A percentile compares a stretch with the other conserved stretches of the same genome.
Evolutionary conservation across 192 early-diverging fungal species (phyloP).

Genomic region (Gaertneriomyces sp.): DNA sequence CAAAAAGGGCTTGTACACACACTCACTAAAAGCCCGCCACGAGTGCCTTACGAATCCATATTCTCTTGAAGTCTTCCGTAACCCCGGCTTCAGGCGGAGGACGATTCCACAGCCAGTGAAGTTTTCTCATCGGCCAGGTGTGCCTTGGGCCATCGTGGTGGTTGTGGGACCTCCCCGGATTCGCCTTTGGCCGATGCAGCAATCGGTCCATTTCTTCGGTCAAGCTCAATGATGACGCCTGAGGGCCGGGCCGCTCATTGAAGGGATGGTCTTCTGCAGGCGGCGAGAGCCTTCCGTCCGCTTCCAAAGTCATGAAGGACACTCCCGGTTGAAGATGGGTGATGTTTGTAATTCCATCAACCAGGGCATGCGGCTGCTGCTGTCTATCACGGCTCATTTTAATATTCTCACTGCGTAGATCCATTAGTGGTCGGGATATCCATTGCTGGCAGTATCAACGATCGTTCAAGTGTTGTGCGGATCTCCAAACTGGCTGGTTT

Average conservation of each 20-base stretch:
- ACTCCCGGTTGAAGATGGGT: too few species aligned
- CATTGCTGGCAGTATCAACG: too few species aligned
- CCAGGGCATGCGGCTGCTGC: too few species aligned
- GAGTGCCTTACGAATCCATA: conserved; percentile 8
- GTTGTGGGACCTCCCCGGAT: not conserved
- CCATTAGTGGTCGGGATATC: too few species aligned
- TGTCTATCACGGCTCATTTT: too few species aligned
- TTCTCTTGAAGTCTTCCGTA: not conserved
- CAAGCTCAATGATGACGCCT: not conserved
- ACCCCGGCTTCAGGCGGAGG: not conserved
- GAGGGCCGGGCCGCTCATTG: not conserved
- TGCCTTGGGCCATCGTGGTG: not conserved
- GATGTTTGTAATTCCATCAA: too few species aligned
- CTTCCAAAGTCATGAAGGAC: too few species aligned
- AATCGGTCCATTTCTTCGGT: not conserved
- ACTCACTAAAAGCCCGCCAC: conserved; percentile 19
- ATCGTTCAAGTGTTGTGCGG: too few species aligned
- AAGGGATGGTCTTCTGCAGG: not conserved
- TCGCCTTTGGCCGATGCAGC: not conserved
- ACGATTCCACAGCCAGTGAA: not conserved
- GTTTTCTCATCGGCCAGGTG: not conserved
- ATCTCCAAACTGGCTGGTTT: too few species aligned
- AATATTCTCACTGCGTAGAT: too few species aligned
- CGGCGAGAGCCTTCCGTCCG: too few species aligned
- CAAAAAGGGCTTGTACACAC: conserved; percentile 1